Evolutionary conservation across 2,329 filamentous ascomycete species (phyloP), one percentile per base, ranked within the genome.

Genomic region (Neofusicoccum ribis): DNA sequence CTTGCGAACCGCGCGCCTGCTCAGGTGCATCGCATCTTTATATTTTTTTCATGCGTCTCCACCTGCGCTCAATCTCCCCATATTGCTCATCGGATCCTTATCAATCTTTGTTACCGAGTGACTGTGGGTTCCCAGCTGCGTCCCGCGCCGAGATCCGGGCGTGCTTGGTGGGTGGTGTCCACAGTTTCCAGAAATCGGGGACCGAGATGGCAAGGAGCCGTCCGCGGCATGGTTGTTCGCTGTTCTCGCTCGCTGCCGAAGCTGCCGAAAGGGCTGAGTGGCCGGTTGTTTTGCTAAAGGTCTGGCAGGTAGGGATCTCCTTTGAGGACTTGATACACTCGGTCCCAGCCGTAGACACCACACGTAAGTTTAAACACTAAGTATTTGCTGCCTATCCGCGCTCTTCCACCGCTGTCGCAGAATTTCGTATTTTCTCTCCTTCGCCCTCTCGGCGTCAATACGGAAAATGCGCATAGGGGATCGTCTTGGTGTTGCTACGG

Each of bases 1-100:
- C 11, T 5, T 41, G 6, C 17, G 56, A 60, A n/a, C 39, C 54
- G 39, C 54, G 54, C 54, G 54, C 54, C 54, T 44, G 54, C 54
- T 59, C 54, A 36, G 52, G 20, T 58, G 39, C 52, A 58, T 56
- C 11, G 20, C 12, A 36, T 41, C 8, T 5, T 60, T 47, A 23
- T 44, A 17, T 46, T 59, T 60, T 20, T 46, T 47, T 60, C 5
- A 12, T 37, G 37, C 15, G 17, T 14, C 4, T 44, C 56, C 56
- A 46, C 56, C 11, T 23, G 9, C 31, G 8, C 43, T 20, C 34
- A 47, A 47, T 60, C 31, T 47, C 56, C 43, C 56, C 56, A 60
- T 60, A 47, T 60, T 60, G 56, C 56, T 60, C 56, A 27, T 34
- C 34, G 31, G 27, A n/a, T 5, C 37, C 12, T 34, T 60, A 47